Percentiles rank a stretch among this genome's conserved stretches.
phyloP scores from a whole-genome alignment of 2,329 filamentous ascomycete genomes.

The Endoconidiophora laricicola region DNA sequence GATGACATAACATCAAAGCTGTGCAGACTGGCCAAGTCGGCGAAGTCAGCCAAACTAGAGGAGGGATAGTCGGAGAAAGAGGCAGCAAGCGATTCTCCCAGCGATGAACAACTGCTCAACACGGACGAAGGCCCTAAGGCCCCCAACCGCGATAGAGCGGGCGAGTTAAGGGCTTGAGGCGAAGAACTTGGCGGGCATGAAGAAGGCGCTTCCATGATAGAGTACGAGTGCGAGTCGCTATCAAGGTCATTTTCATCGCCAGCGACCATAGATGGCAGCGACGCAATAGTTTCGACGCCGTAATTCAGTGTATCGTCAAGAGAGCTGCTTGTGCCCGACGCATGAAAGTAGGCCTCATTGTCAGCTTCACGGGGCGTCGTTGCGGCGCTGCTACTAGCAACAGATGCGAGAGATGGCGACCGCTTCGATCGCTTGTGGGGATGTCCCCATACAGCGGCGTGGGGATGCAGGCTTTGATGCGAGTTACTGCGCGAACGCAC shows the following conservation, averaged over 20 bases:
- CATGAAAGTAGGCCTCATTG: background rate
- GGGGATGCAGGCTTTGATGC: background rate
- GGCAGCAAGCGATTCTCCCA: slow-evolving; percentile 31
- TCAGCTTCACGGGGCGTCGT: background rate
- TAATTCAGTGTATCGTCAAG: background rate
- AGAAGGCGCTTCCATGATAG: background rate
- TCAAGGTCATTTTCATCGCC: background rate
- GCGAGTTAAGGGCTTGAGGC: slow-evolving; percentile 6
- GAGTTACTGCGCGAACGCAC: background rate
- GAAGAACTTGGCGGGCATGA: background rate
- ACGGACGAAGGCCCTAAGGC: slow-evolving; percentile 12
- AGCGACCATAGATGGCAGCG: background rate
- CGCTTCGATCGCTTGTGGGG: background rate
- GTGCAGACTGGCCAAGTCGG: slow-evolving; percentile 21
- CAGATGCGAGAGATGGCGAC: background rate
- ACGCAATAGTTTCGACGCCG: slow-evolving; percentile 5
- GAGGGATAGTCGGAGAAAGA: slow-evolving; percentile 27
- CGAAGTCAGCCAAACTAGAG: background rate
- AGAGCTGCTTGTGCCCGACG: too few species aligned
- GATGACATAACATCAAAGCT: background rate
- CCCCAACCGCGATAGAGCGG: slow-evolving; percentile 18
- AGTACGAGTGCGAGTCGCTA: background rate
- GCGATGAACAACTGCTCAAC: slow-evolving; percentile 34
- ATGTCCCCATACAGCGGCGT: background rate
- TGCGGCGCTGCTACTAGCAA: background rate